Evolutionary conservation across 805 yeast genomes (phyloP), one percentile per base, ranked within the genome.

Genomic region (Candida coquimbonensis): DNA sequence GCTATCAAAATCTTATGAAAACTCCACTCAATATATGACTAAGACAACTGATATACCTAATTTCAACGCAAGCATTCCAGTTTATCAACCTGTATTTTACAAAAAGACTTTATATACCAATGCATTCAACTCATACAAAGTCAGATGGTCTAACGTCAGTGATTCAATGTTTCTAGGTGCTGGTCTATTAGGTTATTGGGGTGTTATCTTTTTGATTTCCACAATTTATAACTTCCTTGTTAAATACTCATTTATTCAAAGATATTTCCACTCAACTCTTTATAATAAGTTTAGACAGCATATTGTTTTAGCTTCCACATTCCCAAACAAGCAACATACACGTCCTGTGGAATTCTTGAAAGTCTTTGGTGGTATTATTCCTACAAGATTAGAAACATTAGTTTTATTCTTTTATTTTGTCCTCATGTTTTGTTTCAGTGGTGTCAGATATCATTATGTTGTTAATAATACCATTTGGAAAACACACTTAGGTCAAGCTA

Each of bases 141-240:
- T 50, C 33, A 63, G 74, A 55, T 68, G 49, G 41, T 56, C 60
- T 14, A 72, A 69, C 48, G 40, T 59, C 7, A 69, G 67, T 44
- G 62, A 63, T 21, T 73, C 81, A 3, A 66, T 75, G 27, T 67
- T 62, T 48, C 61, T 72, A 54, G 83, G 77, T 37, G 62, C 69
- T 13, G 78, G 69, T 2, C 50, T 70, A 34, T 46, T 79, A 21
- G 73, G 74, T 0, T 76, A 72, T 51, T 77, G 81, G 80, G 73
- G 65, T 5, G 42, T 66, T 1, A 61, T 79, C 36, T 53, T 75
- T 45, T 37, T 77, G 1, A 27, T 71, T 24, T 68, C 75, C 4
- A 68, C 69, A 2, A 19, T 75, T 14, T 52, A 52, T 50, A 57
- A 56, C 45, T 33, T 55, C 33, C 17, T 49, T 26, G 50, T 50